These are phyloP conservation scores for Solanum rostratum DNA, from an alignment of 257 asterid species.

Conservation along the genomic window DNA sequence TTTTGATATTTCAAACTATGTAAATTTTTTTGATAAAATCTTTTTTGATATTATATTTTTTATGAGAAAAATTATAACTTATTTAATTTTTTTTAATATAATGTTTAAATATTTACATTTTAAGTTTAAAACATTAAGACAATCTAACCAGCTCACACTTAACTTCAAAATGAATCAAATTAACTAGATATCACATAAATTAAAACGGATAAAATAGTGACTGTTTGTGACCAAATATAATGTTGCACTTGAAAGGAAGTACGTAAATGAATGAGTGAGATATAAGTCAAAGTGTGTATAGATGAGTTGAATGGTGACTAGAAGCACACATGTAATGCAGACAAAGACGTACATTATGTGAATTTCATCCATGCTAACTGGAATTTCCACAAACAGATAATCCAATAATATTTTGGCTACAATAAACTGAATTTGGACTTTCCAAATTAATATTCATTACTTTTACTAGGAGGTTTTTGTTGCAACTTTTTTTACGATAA, in stretches of 20 bases:
- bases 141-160: too few relatives aligned
- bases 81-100: too few relatives aligned
- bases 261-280: neutral
- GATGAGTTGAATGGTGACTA: neutral
- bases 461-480: neutral
- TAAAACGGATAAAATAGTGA: too few relatives aligned
- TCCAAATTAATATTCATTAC: neutral
- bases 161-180: too few relatives aligned
- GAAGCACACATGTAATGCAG: too few relatives aligned
- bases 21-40: too few relatives aligned
- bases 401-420: neutral
- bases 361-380: neutral
- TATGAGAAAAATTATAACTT: too few relatives aligned
- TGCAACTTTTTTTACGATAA: neutral
- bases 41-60: too few relatives aligned
- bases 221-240: neutral
- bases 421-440: neutral
- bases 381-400: neutral
- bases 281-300: neutral
- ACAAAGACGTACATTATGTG: neutral
- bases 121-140: too few relatives aligned
- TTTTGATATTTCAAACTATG: too few relatives aligned
- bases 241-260: neutral
- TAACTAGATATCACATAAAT: too few relatives aligned
- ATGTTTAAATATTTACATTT: too few relatives aligned